A percentile compares a stretch with the other conserved stretches of the same genome.
phyloP scores from a whole-genome alignment of 192 early-diverging fungal genomes.

The Coemansia sp. region DNA sequence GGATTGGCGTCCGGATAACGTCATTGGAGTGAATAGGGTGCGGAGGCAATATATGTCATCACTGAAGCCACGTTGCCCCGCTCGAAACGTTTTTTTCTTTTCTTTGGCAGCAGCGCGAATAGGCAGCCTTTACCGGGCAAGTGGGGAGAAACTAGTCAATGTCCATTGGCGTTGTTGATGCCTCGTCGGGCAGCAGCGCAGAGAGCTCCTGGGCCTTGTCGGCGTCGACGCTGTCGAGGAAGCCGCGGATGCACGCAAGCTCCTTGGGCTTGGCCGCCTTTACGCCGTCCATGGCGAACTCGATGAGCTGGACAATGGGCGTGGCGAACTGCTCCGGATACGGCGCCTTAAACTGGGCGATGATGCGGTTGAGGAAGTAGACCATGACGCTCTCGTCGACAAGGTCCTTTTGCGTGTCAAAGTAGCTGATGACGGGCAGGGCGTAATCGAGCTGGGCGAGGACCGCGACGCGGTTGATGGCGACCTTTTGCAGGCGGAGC shows the following conservation, averaged over 20 bases:
- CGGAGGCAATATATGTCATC: too few relatives aligned
- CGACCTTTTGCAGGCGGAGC: conserved; percentile 60
- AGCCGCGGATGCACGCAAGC: conserved; percentile 9
- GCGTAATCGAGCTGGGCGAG: conserved; percentile 60
- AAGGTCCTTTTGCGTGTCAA: conserved; percentile 44
- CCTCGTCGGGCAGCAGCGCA: conserved; percentile 1
- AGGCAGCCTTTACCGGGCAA: too few relatives aligned
- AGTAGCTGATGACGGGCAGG: conserved; percentile 59
- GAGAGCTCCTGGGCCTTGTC: conserved; percentile 2
- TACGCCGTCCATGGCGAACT: conserved; percentile 17
- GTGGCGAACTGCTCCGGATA: conserved; percentile 18
- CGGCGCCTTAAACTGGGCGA: conserved; percentile 30
- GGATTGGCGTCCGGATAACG: neutral
- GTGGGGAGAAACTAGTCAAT: neutral
- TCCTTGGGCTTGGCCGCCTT: conserved; percentile 25
- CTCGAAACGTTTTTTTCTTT: too few relatives aligned
- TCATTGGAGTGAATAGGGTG: neutral
- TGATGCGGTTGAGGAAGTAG: conserved; percentile 54
- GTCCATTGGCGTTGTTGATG: neutral
- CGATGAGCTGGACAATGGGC: conserved; percentile 25
- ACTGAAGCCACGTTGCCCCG: too few relatives aligned
- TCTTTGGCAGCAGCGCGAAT: too few relatives aligned
- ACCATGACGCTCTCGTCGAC: conserved; percentile 64
- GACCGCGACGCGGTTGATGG: conserved; percentile 63
- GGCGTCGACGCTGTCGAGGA: conserved; percentile 19